Conservation (phyloP, 306 rosid genomes). For the Gastrolobium bilobum region DNA sequence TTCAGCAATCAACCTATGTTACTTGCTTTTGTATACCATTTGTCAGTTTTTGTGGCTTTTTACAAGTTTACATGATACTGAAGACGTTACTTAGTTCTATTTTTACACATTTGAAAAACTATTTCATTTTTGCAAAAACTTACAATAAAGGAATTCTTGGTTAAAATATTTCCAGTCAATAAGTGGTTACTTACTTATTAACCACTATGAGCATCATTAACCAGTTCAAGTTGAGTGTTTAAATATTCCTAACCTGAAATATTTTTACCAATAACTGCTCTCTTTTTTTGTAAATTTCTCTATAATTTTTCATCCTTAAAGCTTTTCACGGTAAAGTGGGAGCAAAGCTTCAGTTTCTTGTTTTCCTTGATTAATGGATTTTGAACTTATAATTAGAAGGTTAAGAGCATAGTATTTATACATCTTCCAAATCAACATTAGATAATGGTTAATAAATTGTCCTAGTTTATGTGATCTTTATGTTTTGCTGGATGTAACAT, state of each 20-base stretch:
- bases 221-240: slow-evolving; percentile 34
- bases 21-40: slow-evolving; percentile 25
- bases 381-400: slow-evolving; percentile 31
- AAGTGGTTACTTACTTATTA: slow-evolving; percentile 23
- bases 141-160: neutral
- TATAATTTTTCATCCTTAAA: slow-evolving; percentile 21
- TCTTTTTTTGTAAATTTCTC: neutral
- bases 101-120: neutral
- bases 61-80: slow-evolving; percentile 21
- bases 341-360: slow-evolving; percentile 15
- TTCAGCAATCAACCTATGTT: slow-evolving; percentile 8
- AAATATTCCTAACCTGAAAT: slow-evolving; percentile 8
- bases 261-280: slow-evolving; percentile 12
- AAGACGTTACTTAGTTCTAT: neutral
- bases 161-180: slow-evolving; percentile 11
- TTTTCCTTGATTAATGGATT: slow-evolving; percentile 38
- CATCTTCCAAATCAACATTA: slow-evolving; percentile 34
- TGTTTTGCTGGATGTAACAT: slow-evolving; percentile 31
- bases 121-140: slow-evolving; percentile 36
- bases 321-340: neutral
- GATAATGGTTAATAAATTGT: neutral
- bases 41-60: slow-evolving; percentile 37
- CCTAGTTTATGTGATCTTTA: slow-evolving; percentile 7
- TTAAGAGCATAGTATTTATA: slow-evolving; percentile 29
- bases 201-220: slow-evolving; percentile 17